Evolutionary conservation across 2,329 filamentous ascomycete species (phyloP).

Genomic region (Penicillium rolfsii): DNA sequence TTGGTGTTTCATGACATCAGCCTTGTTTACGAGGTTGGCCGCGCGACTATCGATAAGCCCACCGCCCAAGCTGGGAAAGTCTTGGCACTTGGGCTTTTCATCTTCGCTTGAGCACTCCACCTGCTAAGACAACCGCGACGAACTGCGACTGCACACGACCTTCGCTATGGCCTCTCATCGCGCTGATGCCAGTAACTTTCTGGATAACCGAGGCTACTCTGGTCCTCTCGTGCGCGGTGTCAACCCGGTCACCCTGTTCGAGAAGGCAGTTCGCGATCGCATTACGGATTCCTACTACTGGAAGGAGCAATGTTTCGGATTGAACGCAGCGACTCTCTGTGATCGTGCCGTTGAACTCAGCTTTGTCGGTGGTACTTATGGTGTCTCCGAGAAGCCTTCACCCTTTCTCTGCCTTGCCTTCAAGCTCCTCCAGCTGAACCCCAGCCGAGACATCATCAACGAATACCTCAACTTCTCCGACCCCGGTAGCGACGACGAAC

Average conservation of each 20-base stretch:
- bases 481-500: constrained; percentile 61
- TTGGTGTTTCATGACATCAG: constrained; percentile 30
- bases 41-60: constrained; percentile 46
- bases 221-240: constrained; percentile 81
- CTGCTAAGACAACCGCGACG: not conserved
- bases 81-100: constrained; percentile 12
- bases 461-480: constrained; percentile 80
- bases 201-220: constrained; percentile 86
- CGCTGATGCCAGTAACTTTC: constrained; percentile 75
- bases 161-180: constrained; percentile 60
- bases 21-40: constrained; percentile 40
- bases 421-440: constrained; percentile 87
- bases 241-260: constrained; percentile 93
- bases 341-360: constrained; percentile 84
- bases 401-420: constrained; percentile 92
- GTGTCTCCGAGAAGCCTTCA: constrained; percentile 79
- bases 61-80: constrained; percentile 26
- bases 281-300: constrained; percentile 96
- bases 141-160: not conserved
- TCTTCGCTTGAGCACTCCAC: constrained; percentile 1
- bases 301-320: constrained; percentile 97
- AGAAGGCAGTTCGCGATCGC: constrained; percentile 92
- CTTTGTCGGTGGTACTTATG: constrained; percentile 87
- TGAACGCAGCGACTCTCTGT: constrained; percentile 80
- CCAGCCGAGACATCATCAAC: constrained; percentile 73